phyloP scores from a whole-genome alignment of 2,329 filamentous ascomycete species.

The Dactylellina drechsleri region DNA sequence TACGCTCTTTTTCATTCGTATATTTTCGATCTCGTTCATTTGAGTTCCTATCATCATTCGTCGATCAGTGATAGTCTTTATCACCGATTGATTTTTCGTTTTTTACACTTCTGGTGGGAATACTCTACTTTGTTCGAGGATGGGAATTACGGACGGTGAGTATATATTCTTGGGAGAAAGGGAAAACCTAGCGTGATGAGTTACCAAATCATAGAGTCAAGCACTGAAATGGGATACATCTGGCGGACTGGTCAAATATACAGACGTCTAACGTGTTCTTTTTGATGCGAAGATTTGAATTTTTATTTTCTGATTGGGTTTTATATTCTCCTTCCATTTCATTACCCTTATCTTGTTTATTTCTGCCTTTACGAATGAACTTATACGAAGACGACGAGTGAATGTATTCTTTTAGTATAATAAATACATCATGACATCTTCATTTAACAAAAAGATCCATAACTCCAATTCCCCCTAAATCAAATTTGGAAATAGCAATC shows the following conservation, averaged over 20 bases:
- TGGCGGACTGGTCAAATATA: slow-evolving; percentile 55
- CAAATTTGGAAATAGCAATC: no score
- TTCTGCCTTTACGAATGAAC: not conserved
- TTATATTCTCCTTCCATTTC: not conserved
- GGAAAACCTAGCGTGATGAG: slow-evolving; percentile 77
- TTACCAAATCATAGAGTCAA: slow-evolving; percentile 93
- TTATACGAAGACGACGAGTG: not conserved
- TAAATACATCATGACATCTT: no score
- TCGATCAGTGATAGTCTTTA: not conserved
- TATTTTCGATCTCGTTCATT: slow-evolving; percentile 66
- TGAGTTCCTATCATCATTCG: slow-evolving; percentile 60
- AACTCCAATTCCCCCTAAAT: not conserved
- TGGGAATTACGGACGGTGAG: not conserved
- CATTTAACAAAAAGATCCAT: no score
- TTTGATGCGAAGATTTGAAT: slow-evolving; percentile 52
- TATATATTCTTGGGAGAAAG: slow-evolving; percentile 1
- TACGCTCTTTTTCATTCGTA: slow-evolving; percentile 56
- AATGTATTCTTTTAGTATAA: not conserved
- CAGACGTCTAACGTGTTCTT: slow-evolving; percentile 43
- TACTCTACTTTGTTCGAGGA: slow-evolving; percentile 62
- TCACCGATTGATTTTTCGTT: slow-evolving; percentile 6
- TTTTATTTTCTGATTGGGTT: slow-evolving; percentile 44
- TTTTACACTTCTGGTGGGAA: slow-evolving; percentile 58
- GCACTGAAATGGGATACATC: slow-evolving; percentile 73
- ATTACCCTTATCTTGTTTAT: not conserved